phyloP scores from a whole-genome alignment of 2,329 filamentous ascomycete genomes.

The Phialocephala subalpina region DNA sequence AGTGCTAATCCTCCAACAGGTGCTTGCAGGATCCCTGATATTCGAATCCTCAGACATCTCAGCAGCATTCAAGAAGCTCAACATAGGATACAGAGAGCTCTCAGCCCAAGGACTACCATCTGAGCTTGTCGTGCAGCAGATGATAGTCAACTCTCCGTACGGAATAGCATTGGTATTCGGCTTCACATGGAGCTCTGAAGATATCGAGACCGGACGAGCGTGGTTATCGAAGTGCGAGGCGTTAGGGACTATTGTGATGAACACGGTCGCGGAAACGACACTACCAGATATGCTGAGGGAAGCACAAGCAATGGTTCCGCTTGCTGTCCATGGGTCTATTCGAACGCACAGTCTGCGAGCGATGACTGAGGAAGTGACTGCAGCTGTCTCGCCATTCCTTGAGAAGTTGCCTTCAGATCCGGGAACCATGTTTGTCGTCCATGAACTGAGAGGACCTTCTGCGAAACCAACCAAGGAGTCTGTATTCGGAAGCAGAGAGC shows the following conservation, averaged over 20 bases:
- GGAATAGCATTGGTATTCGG: conserved; percentile 40
- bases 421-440: conserved; percentile 42
- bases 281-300: conserved; percentile 34
- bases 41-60: conserved; percentile 45
- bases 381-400: conserved; percentile 15
- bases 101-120: conserved; percentile 33
- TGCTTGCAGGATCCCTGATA: conserved; percentile 44
- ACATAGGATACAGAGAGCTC: conserved; percentile 38
- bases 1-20: conserved; percentile 22
- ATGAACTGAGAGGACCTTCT: conserved; percentile 40
- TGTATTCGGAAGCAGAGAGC: conserved; percentile 42
- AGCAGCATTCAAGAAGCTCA: conserved; percentile 38
- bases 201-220: conserved; percentile 42
- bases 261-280: conserved; percentile 39
- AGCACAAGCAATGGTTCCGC: conserved; percentile 1
- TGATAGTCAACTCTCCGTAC: conserved; percentile 43
- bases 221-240: conserved; percentile 43
- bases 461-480: conserved; percentile 35
- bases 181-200: conserved; percentile 46
- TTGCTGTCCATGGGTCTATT: conserved; percentile 18
- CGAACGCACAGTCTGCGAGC: conserved; percentile 24
- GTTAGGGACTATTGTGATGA: conserved; percentile 41
- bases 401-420: conserved; percentile 38
- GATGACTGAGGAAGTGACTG: conserved; percentile 19
- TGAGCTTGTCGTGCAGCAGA: conserved; percentile 37